Evolutionary conservation across 305 asterid species (phyloP), one percentile per base, ranked within the genome.

Genomic region (Rubia balearica): DNA sequence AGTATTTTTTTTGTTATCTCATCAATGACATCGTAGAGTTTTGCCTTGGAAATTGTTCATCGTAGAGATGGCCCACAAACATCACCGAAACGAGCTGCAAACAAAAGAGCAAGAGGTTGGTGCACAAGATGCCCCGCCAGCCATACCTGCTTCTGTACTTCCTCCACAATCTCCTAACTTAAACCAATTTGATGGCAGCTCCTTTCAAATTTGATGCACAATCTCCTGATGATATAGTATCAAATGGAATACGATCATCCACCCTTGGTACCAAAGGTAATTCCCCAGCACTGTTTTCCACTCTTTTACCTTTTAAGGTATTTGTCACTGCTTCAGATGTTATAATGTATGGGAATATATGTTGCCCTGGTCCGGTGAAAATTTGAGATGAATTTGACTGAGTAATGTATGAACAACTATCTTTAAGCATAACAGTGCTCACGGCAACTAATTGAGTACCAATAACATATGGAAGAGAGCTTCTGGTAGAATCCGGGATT

Each of bases 181-280:
- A 40, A 80, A 46, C 65, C 60, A 27, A 67, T 80, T 70, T 82
- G 75, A 67, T 83, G 65, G 81, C 96, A 91, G 97, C 82, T 71
- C 93, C 94, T 43, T 93, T 91, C 96, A 83, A 85, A 84, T 93
- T 91, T 68, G 81, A 88, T 76, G 83, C 71, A 62, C 96, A 95
- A 65, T 93, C 98, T 75, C 97, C 96, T 21, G 96, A 91, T 82
- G 96, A 93, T 81, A 53, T 87, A 83, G 95, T 89, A 63, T 81
- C 90, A 24, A 79, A 76, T 77, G 87, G 92, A 77, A 75, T 84
- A 75, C 83, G 71, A 73, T 79, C 92, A 51, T 80, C 82, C 75
- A 91, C 75, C 71, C 46, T 77, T 71, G 82, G 81, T 70, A 79
- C 85, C 65, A 89, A 78, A 81, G 91, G 96, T 86, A 85, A 56